These are phyloP conservation scores for Grigorovia humatica DNA, from an alignment of 805 yeast genomes.

Conservation along the genomic window DNA sequence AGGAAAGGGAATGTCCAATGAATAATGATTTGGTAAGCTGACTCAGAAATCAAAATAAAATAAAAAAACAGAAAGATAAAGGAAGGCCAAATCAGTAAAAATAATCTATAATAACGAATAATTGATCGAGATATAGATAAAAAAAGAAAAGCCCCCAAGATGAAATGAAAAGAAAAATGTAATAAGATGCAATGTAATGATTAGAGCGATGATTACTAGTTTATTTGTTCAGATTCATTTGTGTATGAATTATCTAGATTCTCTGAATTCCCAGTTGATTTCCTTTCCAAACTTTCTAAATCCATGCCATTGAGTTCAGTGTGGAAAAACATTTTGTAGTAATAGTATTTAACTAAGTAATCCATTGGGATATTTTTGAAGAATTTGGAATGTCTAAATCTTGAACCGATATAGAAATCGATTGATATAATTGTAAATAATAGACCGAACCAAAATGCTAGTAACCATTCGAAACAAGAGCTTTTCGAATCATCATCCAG, in stretches of 20 bases:
- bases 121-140: too few species aligned
- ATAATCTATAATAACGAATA: too few species aligned
- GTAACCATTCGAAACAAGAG: constrained; percentile 74
- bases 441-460: constrained; percentile 78
- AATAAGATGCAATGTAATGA: too few species aligned
- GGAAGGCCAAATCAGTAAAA: too few species aligned
- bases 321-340: constrained; percentile 7
- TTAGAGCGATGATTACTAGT: background rate
- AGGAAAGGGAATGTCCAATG: background rate
- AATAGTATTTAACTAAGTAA: constrained; percentile 19
- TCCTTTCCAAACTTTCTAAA: background rate
- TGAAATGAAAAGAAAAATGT: too few species aligned
- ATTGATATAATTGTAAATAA: constrained; percentile 51
- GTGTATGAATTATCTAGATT: background rate
- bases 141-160: too few species aligned
- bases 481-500: constrained; percentile 36
- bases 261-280: background rate
- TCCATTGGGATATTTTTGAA: constrained; percentile 20
- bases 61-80: too few species aligned
- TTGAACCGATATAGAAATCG: constrained; percentile 61
- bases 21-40: background rate
- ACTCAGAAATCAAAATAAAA: too few species aligned
- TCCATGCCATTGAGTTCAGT: background rate
- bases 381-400: constrained; percentile 22
- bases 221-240: background rate